Percentiles rank a stretch among this genome's conserved stretches.
These are phyloP conservation scores for Neurospora tetrasperma DNA, from an alignment of 495 filamentous ascomycete genomes.

Conservation along the genomic window DNA sequence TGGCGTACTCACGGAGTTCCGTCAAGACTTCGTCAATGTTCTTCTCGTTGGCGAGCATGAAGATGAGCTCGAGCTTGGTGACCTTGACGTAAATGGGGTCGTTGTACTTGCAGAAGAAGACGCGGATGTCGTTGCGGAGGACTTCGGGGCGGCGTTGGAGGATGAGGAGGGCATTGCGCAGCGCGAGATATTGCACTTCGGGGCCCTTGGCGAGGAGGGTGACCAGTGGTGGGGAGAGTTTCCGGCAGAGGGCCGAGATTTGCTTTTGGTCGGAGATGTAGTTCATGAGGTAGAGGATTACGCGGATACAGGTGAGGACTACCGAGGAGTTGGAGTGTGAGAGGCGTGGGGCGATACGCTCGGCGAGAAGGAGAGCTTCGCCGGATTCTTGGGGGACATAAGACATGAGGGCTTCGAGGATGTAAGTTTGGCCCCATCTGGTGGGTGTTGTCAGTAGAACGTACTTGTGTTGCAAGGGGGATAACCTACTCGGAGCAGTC, in stretches of 20 bases:
- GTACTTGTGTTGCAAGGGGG: not conserved
- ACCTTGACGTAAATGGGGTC: slow-evolving; percentile 97
- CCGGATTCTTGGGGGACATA: slow-evolving; percentile 88
- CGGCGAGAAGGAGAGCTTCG: slow-evolving; percentile 82
- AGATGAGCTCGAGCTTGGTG: slow-evolving; percentile 97
- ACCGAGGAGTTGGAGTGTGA: slow-evolving; percentile 96
- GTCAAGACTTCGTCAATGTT: slow-evolving; percentile 92
- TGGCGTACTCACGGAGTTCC: slow-evolving; percentile 91
- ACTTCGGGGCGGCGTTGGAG: slow-evolving; percentile 95
- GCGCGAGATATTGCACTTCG: slow-evolving; percentile 94
- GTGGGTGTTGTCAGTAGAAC: slow-evolving; percentile 16
- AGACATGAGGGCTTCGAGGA: slow-evolving; percentile 94
- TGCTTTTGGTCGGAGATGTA: slow-evolving; percentile 94
- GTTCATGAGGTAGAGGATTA: slow-evolving; percentile 97
- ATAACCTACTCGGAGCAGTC: slow-evolving; percentile 90
- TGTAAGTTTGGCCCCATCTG: slow-evolving; percentile 99
- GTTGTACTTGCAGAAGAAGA: slow-evolving; percentile 99
- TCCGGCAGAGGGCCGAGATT: slow-evolving; percentile 77
- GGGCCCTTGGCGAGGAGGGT: slow-evolving; percentile 92
- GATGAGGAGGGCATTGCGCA: slow-evolving; percentile 90
- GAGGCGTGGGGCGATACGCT: slow-evolving; percentile 84
- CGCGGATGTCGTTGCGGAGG: slow-evolving; percentile 89
- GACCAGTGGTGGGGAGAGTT: slow-evolving; percentile 93
- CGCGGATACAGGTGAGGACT: slow-evolving; percentile 88
- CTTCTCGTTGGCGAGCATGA: slow-evolving; percentile 94